Base-by-base conservation (phyloP, 2,329 filamentous ascomycete genomes). In the Fusarium bulbicola region DNA sequence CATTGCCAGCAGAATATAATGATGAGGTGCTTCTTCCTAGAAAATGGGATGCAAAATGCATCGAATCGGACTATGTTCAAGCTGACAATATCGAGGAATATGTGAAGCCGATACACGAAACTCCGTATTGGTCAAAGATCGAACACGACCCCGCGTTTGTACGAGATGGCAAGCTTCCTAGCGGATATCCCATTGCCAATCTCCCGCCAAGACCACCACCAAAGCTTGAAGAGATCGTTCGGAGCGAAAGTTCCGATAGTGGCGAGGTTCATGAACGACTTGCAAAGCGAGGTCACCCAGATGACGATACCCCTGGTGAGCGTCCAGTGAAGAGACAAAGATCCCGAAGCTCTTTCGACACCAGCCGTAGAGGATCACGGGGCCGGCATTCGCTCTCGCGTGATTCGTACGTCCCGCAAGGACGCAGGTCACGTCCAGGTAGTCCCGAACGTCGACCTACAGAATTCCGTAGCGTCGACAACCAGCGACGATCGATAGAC, bases 11-110 rank as follows among this genome's bases (percentile, higher is more conserved):
- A 21, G 77, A 79, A 24, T 87, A 85, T 66, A 83, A 80, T 43
- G 84, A 86, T 26, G 82, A 84, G 21, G 81, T 85, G 13, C 83
- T 86, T 37, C 83, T 86, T 43, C 84, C 86, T 32, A 83, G 82
- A 24, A 80, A 84, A 10, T 84, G 83, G 75, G 81, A 85, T 70
- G 81, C 84, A 18, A 80, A 80, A 26, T 82, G 81, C 61, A 81
- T 86, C 52, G 82, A 83, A 47, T 87, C 86, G 6, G 80, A 82
- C 30, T 87, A 83, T 72, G 83, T 84, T 59, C 82, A 80, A 28
- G 80, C 82, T 39, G 81, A 84, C 24, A 85, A 86, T 65, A 66
- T 81, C 24, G 80, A 83, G 36, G 83, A 85, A 20, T 87, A 85
- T 70, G 76, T 72, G n/a, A 77, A 80, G 34, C 82, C 83, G 32